Evolutionary conservation across 208 protist genomes (phyloP).

Genomic region (Trypanosoma brucei): DNA sequence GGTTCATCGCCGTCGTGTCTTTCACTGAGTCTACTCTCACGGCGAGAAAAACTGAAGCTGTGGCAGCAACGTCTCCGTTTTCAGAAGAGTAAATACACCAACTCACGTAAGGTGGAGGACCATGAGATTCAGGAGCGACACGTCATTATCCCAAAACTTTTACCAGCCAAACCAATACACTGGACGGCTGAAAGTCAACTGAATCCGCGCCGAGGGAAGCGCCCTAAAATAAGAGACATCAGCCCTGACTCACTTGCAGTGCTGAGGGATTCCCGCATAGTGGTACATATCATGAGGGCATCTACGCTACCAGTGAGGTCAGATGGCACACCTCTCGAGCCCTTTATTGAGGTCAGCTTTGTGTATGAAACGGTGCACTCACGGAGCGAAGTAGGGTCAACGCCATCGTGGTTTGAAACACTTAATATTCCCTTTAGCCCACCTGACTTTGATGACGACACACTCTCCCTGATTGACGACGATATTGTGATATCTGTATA

Average conservation of each 20-base stretch:
- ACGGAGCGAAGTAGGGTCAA: constrained; percentile 61
- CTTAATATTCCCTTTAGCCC: constrained; percentile 77
- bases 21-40: constrained; percentile 49
- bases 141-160: constrained; percentile 66
- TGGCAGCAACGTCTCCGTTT: constrained; percentile 64
- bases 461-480: constrained; percentile 79
- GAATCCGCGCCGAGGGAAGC: constrained; percentile 64
- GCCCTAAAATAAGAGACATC: constrained; percentile 64
- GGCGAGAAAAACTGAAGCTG: constrained; percentile 43
- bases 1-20: constrained; percentile 25
- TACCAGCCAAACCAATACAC: constrained; percentile 25
- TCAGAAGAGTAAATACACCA: constrained; percentile 29
- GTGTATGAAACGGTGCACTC: constrained; percentile 68
- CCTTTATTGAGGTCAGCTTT: constrained; percentile 72
- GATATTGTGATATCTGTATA: constrained; percentile 74
- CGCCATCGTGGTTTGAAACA: constrained; percentile 77
- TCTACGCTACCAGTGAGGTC: constrained; percentile 53
- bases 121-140: constrained; percentile 49
- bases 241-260: constrained; percentile 51
- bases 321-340: constrained; percentile 72
- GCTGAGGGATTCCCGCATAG: constrained; percentile 55
- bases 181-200: constrained; percentile 61
- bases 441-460: constrained; percentile 82
- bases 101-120: constrained; percentile 41
- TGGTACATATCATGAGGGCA: constrained; percentile 84